These are phyloP conservation scores for Talaromyces piceae DNA, from an alignment of 2,329 filamentous ascomycete genomes.

Conservation along the genomic window DNA sequence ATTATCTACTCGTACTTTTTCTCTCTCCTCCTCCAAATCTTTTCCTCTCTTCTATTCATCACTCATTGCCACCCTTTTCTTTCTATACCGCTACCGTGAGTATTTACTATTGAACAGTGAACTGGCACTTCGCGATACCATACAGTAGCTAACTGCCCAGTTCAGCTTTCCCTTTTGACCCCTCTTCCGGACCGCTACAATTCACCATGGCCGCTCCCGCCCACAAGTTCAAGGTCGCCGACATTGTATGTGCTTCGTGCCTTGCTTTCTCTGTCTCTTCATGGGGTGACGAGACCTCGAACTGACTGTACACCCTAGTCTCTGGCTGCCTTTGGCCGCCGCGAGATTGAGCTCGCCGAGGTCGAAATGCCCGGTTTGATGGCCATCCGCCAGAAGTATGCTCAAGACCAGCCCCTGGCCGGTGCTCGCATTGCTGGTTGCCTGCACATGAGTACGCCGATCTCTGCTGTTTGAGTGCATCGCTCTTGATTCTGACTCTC, in stretches of 20 bases:
- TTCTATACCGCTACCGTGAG: constrained; percentile 2
- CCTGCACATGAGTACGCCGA: constrained; percentile 89
- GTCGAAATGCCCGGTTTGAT: constrained; percentile 97
- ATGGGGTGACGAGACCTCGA: not conserved
- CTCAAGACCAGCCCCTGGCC: constrained; percentile 82
- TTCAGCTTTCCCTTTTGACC: constrained; percentile 12
- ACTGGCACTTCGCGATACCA: not conserved
- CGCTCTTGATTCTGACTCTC: constrained; percentile 1
- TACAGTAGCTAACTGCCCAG: not conserved
- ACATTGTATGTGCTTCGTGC: constrained; percentile 54
- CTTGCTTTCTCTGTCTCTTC: not conserved
- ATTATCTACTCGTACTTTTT: constrained; percentile 3
- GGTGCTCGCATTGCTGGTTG: constrained; percentile 96
- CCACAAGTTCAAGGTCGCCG: constrained; percentile 95
- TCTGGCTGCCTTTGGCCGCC: constrained; percentile 95
- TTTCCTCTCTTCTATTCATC: constrained; percentile 14
- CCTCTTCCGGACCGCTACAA: constrained; percentile 4
- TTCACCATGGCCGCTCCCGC: constrained; percentile 64
- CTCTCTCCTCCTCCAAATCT: constrained; percentile 6
- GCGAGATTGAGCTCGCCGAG: constrained; percentile 97
- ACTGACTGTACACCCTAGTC: constrained; percentile 39
- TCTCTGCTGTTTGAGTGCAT: too few species aligned
- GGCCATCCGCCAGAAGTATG: constrained; percentile 88
- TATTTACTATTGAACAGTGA: not conserved
- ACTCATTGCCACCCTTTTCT: constrained; percentile 5